Evolutionary conservation across 805 yeast genomes (phyloP), one percentile per base, ranked within the genome.

Genomic region (Candida sakaeoensis): DNA sequence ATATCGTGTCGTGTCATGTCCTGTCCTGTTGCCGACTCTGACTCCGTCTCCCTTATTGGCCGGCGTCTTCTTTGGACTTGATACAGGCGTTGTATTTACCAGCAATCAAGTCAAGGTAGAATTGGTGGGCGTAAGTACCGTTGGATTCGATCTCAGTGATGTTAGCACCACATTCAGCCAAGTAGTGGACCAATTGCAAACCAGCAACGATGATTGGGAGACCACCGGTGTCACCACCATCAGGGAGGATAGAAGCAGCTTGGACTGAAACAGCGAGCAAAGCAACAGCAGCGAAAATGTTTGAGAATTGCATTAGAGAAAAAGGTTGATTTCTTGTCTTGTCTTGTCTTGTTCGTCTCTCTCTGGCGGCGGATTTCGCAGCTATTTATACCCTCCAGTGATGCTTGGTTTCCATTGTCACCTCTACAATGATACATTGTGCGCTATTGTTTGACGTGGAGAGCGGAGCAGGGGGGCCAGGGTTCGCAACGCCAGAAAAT

Each of bases 201-300:
- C 10, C 16, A 9, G 8, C 15, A 27, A 8, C 30, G 14, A 27
- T 27, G 13, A 7, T 12, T 9, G 6, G 16, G 13, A n/a, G 32
- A 28, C 32, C 32, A 15, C 7, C 10, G 14, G 32, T 17, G 18
- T n/a, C 5, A 13, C 12, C 9, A 14, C 8, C 19, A n/a, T n/a
- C n/a, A n/a, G n/a, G n/a, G n/a, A n/a, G n/a, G n/a, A n/a, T n/a
- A 28, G 32, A 9, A 28, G 32, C 32, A 13, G 32, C 17, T 28
- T 28, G 32, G 16, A 19, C 32, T 15, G 32, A 13, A 5, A 28
- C 14, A 28, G 32, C 32, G 5, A n/a, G 16, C 16, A 28, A 28
- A 15, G 32, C 17, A 15, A 28, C 8, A 15, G 32, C 5, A 15
- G 32, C 5, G 5, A 28, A 28, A 12, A 28, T 28, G 9, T 10